A percentile compares a stretch with the other conserved stretches of the same genome.
phyloP scores from a whole-genome alignment of 768 basidiomycete genomes.

The Lyophyllum decastes region DNA sequence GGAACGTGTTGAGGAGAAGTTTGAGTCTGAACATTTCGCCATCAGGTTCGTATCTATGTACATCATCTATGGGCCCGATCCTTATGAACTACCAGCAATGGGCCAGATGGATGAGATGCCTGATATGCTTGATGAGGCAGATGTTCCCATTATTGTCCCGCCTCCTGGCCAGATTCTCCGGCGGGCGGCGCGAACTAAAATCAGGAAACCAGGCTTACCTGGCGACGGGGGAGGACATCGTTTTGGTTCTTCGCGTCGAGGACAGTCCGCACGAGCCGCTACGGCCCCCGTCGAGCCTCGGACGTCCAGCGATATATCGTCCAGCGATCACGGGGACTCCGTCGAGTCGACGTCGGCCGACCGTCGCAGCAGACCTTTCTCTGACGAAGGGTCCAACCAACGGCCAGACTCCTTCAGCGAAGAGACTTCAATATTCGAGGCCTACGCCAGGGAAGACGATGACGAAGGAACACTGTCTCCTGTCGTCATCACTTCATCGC shows the following conservation, averaged over 20 bases:
- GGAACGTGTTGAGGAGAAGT: constrained; percentile 80
- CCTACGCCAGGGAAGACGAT: constrained; percentile 66
- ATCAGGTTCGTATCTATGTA: constrained; percentile 62
- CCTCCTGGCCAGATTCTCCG: constrained; percentile 88
- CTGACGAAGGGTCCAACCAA: constrained; percentile 43
- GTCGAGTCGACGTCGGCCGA: constrained; percentile 34
- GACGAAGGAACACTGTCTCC: constrained; percentile 42
- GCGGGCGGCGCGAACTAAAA: constrained; percentile 92
- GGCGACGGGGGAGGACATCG: constrained; percentile 85
- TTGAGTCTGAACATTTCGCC: constrained; percentile 86
- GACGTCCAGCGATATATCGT: constrained; percentile 71
- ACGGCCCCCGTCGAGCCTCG: constrained; percentile 44
- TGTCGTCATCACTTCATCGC: constrained; percentile 31
- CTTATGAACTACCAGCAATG: constrained; percentile 45
- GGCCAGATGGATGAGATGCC: constrained; percentile 69
- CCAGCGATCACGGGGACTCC: constrained; percentile 67
- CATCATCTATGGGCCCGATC: constrained; percentile 11
- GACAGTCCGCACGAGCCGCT: constrained; percentile 28
- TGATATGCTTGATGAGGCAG: constrained; percentile 76
- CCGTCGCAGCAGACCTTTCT: constrained; percentile 43
- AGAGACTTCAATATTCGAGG: constrained; percentile 81
- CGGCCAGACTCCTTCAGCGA: constrained; percentile 81
- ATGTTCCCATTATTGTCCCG: constrained; percentile 89
- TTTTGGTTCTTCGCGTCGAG: constrained; percentile 57
- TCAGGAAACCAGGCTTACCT: constrained; percentile 78